These are phyloP conservation scores for Scheffersomyces illinoinensis DNA, from an alignment of 1,139 yeast species.

Conservation along the genomic window DNA sequence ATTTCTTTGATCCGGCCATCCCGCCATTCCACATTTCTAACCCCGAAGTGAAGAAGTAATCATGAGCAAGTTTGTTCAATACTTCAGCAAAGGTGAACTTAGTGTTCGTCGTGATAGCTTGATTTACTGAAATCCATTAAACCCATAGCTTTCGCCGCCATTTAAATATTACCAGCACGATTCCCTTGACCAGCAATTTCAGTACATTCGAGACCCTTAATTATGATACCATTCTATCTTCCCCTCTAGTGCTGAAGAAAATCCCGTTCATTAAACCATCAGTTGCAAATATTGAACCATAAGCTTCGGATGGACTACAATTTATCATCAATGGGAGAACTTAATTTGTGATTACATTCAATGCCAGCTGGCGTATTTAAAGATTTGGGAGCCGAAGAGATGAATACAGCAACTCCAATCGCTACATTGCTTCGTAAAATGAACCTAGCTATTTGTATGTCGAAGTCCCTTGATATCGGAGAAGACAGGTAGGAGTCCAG, in stretches of 20 bases:
- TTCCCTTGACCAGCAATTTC: constrained; percentile 51
- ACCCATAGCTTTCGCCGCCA: constrained; percentile 14
- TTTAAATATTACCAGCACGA: constrained; percentile 41
- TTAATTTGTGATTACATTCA: not conserved
- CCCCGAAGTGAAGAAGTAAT: constrained; percentile 27
- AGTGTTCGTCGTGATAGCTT: constrained; percentile 48
- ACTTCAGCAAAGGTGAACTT: constrained; percentile 44
- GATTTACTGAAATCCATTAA: constrained; percentile 41
- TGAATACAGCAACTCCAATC: not conserved
- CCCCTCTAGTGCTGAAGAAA: constrained; percentile 47
- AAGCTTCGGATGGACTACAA: constrained; percentile 38
- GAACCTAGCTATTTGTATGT: not conserved
- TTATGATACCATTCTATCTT: constrained; percentile 30
- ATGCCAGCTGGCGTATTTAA: no score
- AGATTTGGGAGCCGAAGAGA: not conserved
- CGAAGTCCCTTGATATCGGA: no score
- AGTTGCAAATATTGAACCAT: constrained; percentile 43
- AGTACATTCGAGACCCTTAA: constrained; percentile 46
- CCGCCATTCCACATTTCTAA: constrained; percentile 35
- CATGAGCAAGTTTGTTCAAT: constrained; percentile 37
- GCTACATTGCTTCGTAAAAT: no score
- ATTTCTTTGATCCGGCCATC: constrained; percentile 25
- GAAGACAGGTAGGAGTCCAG: not conserved
- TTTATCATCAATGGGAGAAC: not conserved
- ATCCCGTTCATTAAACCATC: constrained; percentile 47